Base-by-base conservation (phyloP, 352 stramenopile species). In the Pythium diclinum region DNA sequence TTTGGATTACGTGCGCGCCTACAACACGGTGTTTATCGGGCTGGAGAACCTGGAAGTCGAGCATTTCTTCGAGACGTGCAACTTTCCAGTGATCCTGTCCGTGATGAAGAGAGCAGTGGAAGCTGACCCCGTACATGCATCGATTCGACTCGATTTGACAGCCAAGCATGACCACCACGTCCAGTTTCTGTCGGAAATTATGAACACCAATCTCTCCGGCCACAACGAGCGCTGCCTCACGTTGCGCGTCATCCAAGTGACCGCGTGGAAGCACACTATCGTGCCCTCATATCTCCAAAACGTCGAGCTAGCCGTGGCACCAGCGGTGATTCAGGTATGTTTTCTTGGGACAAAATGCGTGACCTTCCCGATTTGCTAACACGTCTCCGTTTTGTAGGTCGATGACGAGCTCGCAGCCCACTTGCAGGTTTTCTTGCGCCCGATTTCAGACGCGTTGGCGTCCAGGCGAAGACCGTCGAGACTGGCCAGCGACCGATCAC, bases 1-100 rank as follows among this genome's bases (percentile, higher is more conserved):
- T 68, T 48, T 92, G 9, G 77, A 78, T 4, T 79, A 93, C 58
- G 69, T 95, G 49, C 74, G 77, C 30, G 69, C 73, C 25, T 93
- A 90, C 68, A 84, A 71, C 16, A 78, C 78, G 14, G 58, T 91
- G 11, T 88, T 81, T 32, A 36, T 85, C 30, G 48, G 61, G 17
- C 36, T 92, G 14, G 67, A 78, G 51, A 68, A 79, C 23, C 38
- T 91, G 16, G 75, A 92, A 63, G 46, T 91, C 32, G 79, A 85
- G 28, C 84, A 95, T 72, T 91, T 89, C 46, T 56, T 93, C 28
- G 71, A 81, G 48, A 74, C 73, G 1, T 92, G 84, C 69, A 87
- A 90, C 48, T 93, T 92, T 16, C 84, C 86, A 3, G 65, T 89
- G 23, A 79, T 93, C 6, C 54, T 95, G 32, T 80, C 72, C 2